Evolutionary conservation across 2,329 filamentous ascomycete genomes (phyloP), one percentile per base, ranked within the genome.

Genomic region (Myriosclerotinia curreyana): DNA sequence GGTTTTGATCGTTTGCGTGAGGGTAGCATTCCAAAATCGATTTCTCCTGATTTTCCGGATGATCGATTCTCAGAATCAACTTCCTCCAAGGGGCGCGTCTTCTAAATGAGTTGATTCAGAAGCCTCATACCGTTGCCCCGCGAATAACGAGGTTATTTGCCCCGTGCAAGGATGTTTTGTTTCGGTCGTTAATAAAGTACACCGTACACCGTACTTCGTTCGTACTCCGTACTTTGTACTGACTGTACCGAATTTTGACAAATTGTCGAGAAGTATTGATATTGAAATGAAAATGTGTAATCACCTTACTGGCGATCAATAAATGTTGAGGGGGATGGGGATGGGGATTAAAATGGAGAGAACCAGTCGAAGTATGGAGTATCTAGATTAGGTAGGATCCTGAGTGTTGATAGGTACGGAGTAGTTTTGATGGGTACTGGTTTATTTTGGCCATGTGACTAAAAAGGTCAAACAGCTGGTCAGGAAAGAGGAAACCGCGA

Each of bases 1-100:
- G 46, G 68, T 70, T 65, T 68, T 31, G 70, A 54, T 62, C 65
- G 63, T 68, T 72, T 73, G 53, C 71, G 69, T 72, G 67, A 69
- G 52, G 69, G 68, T 63, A 69, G 69, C 71, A 73, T 74, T 66
- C 69, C 56, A 48, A 62, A 17, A 52, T 52, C 17, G 38, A 61
- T 40, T 42, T 38, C 48, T 38, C 20, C 25, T 54, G n/a, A 28
- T 11, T 34, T 11, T 42, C 40, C 42, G 49, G 12, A 42, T 48
- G 59, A 42, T 38, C 34, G 55, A 40, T 42, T 54, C 28, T 44
- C n/a, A n/a, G n/a, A n/a, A n/a, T n/a, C 28, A 22, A 54, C 14
- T 11, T 61, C 49, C 38, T 52, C 38, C 49, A 42, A 40, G 51
- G 53, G 44, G 54, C 61, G 61, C 52, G 52, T 34, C 42, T 48